Base-by-base conservation (phyloP, 768 basidiomycete genomes). In the Kwoniella dendrophila region DNA sequence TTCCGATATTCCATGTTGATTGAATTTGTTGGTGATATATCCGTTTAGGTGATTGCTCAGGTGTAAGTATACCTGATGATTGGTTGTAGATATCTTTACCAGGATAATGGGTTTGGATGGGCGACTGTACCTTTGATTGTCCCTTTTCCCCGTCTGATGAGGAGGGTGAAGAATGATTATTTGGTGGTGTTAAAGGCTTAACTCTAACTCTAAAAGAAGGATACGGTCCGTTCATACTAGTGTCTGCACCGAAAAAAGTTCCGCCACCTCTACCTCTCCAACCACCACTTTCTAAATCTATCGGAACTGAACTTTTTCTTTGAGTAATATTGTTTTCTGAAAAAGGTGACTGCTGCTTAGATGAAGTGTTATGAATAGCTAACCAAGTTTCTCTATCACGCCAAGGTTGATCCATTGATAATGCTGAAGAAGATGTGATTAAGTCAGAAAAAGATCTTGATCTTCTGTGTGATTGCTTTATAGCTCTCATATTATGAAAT, bases 231-330 rank as follows among this genome's bases (percentile, higher is more conserved):
- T 40, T 56, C 54, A 56, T 55, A 49, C n/a, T n/a, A n/a, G n/a
- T n/a, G n/a, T 62, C 60, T 26, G 60, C 60, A 27, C 54, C 60
- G 38, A 55, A 62, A 36, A 62, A 62, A 1, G 60, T 51, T 3
- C 53, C 60, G 7, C 51, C 53, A 7, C 59, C 52, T 43, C 41
- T 43, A 14, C 34, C 51, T 51, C 59, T 34, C 59, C 59, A 53
- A 7, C 51, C 59, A 0, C 51, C 59, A 36, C 54, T 24, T 4
- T 52, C 51, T 32, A 60, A 45, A 16, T 12, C 32, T 5, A 49
- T 30, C 22, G 59, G 51, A 24, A 54, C 36, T 20, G 52, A 38
- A 1, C 32, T 30, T 16, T 32, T 60, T 22, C 27, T 33, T 18
- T n/a, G 27, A 2, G 14, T n/a, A 18, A 20, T 22, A 16, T 32